A percentile compares a stretch with the other conserved stretches of the same genome.
Evolutionary conservation across 2,329 filamentous ascomycete species (phyloP).

Genomic region (Monilinia fructigena): DNA sequence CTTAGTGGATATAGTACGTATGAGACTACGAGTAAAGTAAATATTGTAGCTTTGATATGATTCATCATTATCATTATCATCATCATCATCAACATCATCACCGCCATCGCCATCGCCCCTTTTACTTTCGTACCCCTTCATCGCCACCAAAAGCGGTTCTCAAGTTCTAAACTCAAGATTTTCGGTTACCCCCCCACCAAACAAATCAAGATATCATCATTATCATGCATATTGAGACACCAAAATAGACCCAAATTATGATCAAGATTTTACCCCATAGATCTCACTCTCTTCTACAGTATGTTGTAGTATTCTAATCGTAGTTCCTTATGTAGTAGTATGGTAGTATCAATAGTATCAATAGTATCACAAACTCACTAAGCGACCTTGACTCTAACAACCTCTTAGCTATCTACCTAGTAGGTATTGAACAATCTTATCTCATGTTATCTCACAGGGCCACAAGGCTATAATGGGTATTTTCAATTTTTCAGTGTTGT

Average conservation of each 20-base stretch:
- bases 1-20: constrained; percentile 9
- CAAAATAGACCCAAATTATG: not conserved
- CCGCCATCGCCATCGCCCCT: constrained; percentile 4
- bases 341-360: not conserved
- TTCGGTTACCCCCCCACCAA: too few relatives aligned
- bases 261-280: constrained; percentile 9
- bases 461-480: not conserved
- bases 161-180: too few relatives aligned
- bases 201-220: not conserved
- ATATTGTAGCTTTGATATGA: too few relatives aligned
- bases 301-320: not conserved
- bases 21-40: not conserved
- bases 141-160: too few relatives aligned
- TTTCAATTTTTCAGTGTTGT: too few relatives aligned
- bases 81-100: not conserved
- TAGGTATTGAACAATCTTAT: not conserved
- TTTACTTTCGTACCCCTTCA: not conserved
- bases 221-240: not conserved
- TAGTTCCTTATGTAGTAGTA: too few relatives aligned
- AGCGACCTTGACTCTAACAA: constrained; percentile 6
- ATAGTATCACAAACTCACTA: not conserved
- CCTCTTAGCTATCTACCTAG: not conserved
- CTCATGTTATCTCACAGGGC: not conserved
- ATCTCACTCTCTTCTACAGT: not conserved
- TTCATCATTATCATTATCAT: too few relatives aligned